These are phyloP conservation scores for Chrysosporium queenslandicum DNA, from an alignment of 2,329 filamentous ascomycete species.

Conservation along the genomic window DNA sequence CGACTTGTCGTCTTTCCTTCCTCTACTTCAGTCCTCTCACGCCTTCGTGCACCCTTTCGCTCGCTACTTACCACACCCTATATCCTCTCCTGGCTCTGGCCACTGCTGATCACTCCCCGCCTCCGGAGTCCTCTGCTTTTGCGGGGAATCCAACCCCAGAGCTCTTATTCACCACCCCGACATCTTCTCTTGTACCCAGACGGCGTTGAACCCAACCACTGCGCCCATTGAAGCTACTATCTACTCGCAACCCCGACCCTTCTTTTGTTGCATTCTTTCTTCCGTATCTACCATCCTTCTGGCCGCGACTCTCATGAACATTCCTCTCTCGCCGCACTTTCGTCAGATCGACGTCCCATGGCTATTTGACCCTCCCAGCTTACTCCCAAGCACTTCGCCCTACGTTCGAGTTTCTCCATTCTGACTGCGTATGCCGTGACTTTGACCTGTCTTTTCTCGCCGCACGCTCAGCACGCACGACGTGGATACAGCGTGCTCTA, in stretches of 20 bases:
- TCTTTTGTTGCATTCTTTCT: not conserved
- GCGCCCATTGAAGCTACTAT: too few relatives aligned
- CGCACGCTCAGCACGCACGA: not conserved
- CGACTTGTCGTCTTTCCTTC: not conserved
- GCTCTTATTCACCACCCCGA: too few relatives aligned
- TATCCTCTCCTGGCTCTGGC: too few relatives aligned
- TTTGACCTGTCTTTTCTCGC: not conserved
- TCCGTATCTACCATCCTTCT: not conserved
- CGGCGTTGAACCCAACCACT: too few relatives aligned
- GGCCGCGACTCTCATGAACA: not conserved
- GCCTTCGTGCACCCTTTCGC: not conserved
- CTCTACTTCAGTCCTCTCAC: not conserved
- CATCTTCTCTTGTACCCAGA: too few relatives aligned
- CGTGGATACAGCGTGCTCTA: not conserved
- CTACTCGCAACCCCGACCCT: too few relatives aligned
- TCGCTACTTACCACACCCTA: too few relatives aligned
- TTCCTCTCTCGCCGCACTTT: not conserved
- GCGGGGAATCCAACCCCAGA: not conserved
- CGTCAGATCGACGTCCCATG: not conserved
- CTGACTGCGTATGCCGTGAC: not conserved
- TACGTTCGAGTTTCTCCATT: not conserved
- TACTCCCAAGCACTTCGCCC: not conserved
- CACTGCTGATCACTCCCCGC: not conserved
- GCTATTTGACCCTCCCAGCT: not conserved
- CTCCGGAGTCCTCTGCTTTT: not conserved